Base-by-base conservation (phyloP, 345 rosid genomes). In the Brassica rapa region DNA sequence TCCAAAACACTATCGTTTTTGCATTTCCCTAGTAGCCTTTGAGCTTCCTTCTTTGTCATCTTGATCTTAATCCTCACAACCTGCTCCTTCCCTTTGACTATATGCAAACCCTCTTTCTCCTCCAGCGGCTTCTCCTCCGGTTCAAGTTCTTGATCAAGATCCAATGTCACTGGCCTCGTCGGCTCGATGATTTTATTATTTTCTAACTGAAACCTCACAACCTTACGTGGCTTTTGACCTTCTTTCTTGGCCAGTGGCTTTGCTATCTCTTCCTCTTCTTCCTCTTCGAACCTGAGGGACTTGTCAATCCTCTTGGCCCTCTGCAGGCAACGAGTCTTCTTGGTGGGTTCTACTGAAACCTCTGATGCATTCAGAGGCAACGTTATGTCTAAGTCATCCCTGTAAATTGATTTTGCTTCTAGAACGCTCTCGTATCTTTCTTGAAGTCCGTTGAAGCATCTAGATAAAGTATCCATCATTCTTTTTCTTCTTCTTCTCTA, bases 41-140 rank as follows among this genome's bases (percentile, higher is more conserved):
- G 80, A 2, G 93, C 96, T 80, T 88, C 90, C 16, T 69, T 25
- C 76, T 81, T 87, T 3, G 90, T 89, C 96, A 91, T 89, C 89
- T 32, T 84, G 72, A 91, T 82, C 84, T 86, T 89, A 43, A 91
- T 85, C 76, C 92, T 85, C 24, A 84, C 60, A 70, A 74, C 75
- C 11, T 41, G 55, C 7, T 81, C 74, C 21, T 78, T 56, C 15
- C 62, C 66, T 30, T 32, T 57, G 8, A 5, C 78, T 5, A 12
- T 79, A 1, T 16, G 8, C 12, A 7, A 72, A 30, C 56, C 11
- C 53, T 71, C 76, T 78, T 62, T 63, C 41, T 30, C 29, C 2
- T 33, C 80, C 51, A 70, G 39, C 49, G 65, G 49, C 65, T 81
- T 62, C 56, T 67, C 82, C 71, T 62, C 56, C 6, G 8, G 59